Evolutionary conservation across 2,329 filamentous ascomycete genomes (phyloP), one percentile per base, ranked within the genome.

Genomic region (Fusarium domesticum): DNA sequence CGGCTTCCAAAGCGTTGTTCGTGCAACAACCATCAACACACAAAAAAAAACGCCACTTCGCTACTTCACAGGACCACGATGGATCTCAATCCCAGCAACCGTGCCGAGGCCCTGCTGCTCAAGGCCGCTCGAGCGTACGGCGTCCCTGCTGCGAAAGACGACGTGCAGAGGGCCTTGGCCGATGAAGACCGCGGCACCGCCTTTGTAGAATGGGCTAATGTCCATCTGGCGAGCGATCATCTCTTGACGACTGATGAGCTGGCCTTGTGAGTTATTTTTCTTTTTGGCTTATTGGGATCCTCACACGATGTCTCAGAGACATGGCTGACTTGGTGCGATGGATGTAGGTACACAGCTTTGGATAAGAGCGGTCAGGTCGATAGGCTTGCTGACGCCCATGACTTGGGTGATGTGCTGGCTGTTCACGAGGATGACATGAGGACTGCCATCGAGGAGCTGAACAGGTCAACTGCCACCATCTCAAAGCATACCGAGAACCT

Each of bases 381-480:
- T 41, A 62, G 62, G 48, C 64, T 81, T 18, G 67, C 68, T 4
- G 69, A 68, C 15, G 54, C 67, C 30, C 65, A 74, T 43, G 72
- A 80, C 51, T 53, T 76, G n/a, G 67, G 70, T 4, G 57, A 68
- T 23, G 65, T 76, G 25, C 74, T 74, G 42, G 73, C 77, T 5
- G 64, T 85, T 35, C 67, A 71, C 12, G 82, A 87, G 45, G 68
- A 76, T 18, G 81, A 87, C 39, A 69, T 88, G 43, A 71, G 72
- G 41, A 64, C 70, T 32, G 84, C 85, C 14, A 80, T 86, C 38
- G 73, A 77, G 3, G 78, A 84, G 41, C 70, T 89, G n/a, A 74
- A 78, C 47, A 71, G 71, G 30, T 86, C 84, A 2, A 87, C 85
- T 1, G 74, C 74, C 15, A 76, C 75, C 15, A 85, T 88, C 19